phyloP scores from a whole-genome alignment of 1,139 yeast genomes.

The Saccharomyces hybrid region DNA sequence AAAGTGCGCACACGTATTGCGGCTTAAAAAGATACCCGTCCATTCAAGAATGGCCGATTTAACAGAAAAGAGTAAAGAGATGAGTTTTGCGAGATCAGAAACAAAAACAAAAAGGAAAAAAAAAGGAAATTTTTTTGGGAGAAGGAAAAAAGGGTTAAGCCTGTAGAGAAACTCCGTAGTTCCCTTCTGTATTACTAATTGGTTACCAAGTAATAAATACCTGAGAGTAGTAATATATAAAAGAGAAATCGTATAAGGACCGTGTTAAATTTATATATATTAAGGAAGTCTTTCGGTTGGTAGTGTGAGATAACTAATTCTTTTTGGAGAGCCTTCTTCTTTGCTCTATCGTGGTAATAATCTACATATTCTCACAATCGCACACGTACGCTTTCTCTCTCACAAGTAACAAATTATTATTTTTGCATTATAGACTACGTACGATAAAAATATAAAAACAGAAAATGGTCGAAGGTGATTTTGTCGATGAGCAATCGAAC shows the following conservation, averaged over 20 bases:
- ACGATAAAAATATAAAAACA: background rate
- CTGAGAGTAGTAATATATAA: background rate
- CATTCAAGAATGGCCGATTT: background rate
- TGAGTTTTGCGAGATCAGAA: slow-evolving; percentile 1
- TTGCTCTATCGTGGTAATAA: background rate
- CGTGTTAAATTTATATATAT: background rate
- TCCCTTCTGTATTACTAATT: background rate
- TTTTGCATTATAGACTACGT: background rate
- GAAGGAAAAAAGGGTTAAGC: background rate
- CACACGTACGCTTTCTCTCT: background rate
- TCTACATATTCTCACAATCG: background rate
- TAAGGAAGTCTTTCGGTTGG: background rate
- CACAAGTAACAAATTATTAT: background rate
- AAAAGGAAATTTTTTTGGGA: background rate
- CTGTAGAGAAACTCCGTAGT: background rate
- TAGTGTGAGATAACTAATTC: background rate
- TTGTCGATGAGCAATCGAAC: background rate
- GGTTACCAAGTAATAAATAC: background rate
- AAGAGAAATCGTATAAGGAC: background rate
- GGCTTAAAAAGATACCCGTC: background rate
- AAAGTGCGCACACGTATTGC: background rate
- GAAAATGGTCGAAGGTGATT: background rate
- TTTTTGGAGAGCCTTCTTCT: background rate
- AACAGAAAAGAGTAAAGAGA: background rate
- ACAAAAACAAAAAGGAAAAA: background rate